Conservation (phyloP, 2,329 filamentous ascomycete genomes). For the Thermoascus crustaceus region DNA sequence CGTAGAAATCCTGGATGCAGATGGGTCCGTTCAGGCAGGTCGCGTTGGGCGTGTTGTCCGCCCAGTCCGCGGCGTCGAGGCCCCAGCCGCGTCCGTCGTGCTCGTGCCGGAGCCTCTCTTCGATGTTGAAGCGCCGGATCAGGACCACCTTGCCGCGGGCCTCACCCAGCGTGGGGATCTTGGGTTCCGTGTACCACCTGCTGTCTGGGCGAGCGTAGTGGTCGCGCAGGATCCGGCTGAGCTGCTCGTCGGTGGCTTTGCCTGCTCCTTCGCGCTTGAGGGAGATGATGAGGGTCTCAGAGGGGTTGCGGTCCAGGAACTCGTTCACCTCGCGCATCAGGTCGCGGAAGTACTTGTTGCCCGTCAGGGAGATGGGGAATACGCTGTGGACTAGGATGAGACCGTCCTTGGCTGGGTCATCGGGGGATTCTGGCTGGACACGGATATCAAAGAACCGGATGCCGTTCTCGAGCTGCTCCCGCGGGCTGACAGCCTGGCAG, state of each 20-base stretch:
- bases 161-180: slow-evolving; percentile 69
- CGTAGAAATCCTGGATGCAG: slow-evolving; percentile 91
- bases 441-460: slow-evolving; percentile 92
- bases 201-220: slow-evolving; percentile 55
- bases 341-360: slow-evolving; percentile 67
- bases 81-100: slow-evolving; percentile 47
- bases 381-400: slow-evolving; percentile 80
- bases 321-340: slow-evolving; percentile 62
- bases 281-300: slow-evolving; percentile 76
- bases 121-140: slow-evolving; percentile 67
- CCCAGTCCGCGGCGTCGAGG: slow-evolving; percentile 61
- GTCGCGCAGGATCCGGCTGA: slow-evolving; percentile 63
- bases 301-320: slow-evolving; percentile 70
- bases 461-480: slow-evolving; percentile 75
- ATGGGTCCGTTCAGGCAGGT: slow-evolving; percentile 62
- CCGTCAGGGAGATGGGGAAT: slow-evolving; percentile 80
- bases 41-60: slow-evolving; percentile 78
- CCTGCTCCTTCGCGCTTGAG: slow-evolving; percentile 88
- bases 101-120: slow-evolving; percentile 38
- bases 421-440: slow-evolving; percentile 57
- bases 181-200: slow-evolving; percentile 71
- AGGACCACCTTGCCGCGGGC: slow-evolving; percentile 76
- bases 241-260: slow-evolving; percentile 66
- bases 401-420: slow-evolving; percentile 53
- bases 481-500: slow-evolving; percentile 74